Percentiles rank a stretch among this genome's conserved stretches.
Conservation (phyloP, 75 land plant species). For the Azolla pinnata region DNA sequence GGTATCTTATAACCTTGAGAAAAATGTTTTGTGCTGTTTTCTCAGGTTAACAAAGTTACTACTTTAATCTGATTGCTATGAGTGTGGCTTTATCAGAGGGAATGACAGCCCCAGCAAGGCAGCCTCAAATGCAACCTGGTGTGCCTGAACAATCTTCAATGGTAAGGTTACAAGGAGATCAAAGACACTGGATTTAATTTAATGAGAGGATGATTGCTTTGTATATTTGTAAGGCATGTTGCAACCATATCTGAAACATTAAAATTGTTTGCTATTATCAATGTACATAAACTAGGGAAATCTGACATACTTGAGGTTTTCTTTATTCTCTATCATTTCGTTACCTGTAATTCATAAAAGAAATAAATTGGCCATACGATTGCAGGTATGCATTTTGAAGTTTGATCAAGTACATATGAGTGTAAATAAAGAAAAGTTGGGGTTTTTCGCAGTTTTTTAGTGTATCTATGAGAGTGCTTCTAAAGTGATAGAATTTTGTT, state of each 20-base stretch:
- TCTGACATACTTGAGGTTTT: neutral
- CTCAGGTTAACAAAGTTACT: no score
- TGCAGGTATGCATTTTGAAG: neutral
- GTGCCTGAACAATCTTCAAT: constrained; percentile 27
- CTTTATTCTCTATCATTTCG: neutral
- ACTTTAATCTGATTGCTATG: neutral
- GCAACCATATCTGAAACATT: constrained; percentile 10
- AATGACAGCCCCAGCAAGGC: constrained; percentile 19
- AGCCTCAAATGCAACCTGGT: constrained; percentile 28
- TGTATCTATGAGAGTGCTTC: neutral
- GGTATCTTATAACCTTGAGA: no score
- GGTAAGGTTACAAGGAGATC: constrained; percentile 18
- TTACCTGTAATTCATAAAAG: neutral
- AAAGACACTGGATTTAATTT: no score
- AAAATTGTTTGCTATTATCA: constrained; percentile 5
- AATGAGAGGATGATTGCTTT: no score
- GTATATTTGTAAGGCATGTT: no score
- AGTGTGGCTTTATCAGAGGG: neutral
- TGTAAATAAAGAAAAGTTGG: neutral
- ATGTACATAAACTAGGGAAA: neutral
- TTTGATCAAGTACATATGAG: neutral
- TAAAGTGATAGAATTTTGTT: neutral
- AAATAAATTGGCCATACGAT: neutral
- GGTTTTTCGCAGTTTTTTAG: neutral
- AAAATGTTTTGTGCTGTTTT: no score